Evolutionary conservation across 169 alveolate species (phyloP).

Genomic region (Ichthyophthirius multifiliis): DNA sequence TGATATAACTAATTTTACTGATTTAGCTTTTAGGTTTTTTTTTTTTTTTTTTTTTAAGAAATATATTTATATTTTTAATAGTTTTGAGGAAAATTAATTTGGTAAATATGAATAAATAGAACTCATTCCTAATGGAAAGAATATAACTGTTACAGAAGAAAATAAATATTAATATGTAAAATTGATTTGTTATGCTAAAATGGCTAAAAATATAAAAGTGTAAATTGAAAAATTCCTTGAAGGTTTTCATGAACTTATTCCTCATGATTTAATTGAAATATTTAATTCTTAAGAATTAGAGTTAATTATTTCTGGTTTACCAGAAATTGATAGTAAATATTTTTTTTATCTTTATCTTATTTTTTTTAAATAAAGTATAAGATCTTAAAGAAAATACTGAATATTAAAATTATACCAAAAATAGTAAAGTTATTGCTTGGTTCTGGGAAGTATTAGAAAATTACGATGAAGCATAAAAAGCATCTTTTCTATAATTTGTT

Average conservation of each 20-base stretch:
- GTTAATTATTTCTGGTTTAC: constrained; percentile 96
- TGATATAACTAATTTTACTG: constrained; percentile 87
- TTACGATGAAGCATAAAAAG: constrained; percentile 91
- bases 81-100: constrained; percentile 94
- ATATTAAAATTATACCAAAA: constrained; percentile 91
- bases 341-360: too few species aligned
- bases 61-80: constrained; percentile 65
- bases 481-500: constrained; percentile 93
- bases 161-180: constrained; percentile 94
- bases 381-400: constrained; percentile 95
- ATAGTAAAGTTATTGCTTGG: constrained; percentile 89
- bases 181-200: constrained; percentile 92
- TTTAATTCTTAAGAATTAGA: constrained; percentile 95
- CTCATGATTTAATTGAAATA: constrained; percentile 92
- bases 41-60: too few species aligned
- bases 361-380: too few species aligned
- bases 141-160: constrained; percentile 88
- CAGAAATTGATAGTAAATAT: constrained; percentile 90
- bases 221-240: constrained; percentile 95
- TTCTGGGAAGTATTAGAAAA: constrained; percentile 93
- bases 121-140: constrained; percentile 94
- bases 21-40: too few species aligned
- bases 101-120: constrained; percentile 92
- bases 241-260: constrained; percentile 97
- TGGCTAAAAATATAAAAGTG: constrained; percentile 91